Conservation (phyloP, 768 basidiomycete genomes). For the Kondoa subrosea region DNA sequence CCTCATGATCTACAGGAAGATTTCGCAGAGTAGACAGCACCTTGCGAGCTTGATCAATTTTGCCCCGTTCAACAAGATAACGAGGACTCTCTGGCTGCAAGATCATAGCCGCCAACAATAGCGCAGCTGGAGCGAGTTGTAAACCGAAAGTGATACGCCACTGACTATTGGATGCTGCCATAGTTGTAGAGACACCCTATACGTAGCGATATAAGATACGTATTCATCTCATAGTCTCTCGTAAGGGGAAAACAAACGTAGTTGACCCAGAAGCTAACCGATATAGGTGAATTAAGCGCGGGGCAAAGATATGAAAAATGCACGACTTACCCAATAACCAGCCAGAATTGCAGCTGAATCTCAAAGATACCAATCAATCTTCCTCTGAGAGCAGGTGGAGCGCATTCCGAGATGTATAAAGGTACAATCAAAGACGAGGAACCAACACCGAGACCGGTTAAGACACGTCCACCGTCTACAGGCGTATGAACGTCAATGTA, state of each 20-base stretch:
- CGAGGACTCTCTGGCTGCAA: constrained; percentile 32
- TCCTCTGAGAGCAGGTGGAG: constrained; percentile 30
- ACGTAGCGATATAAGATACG: too few species aligned
- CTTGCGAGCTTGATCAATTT: constrained; percentile 26
- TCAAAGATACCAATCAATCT: constrained; percentile 24
- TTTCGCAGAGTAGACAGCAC: constrained; percentile 26
- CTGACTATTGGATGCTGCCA: constrained; percentile 11
- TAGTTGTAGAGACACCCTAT: too few species aligned
- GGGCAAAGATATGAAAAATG: not conserved
- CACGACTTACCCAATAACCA: not conserved
- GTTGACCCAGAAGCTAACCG: constrained; percentile 33
- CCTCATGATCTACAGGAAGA: constrained; percentile 27
- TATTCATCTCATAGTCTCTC: too few species aligned
- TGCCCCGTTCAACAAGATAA: constrained; percentile 25
- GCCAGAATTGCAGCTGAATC: constrained; percentile 8
- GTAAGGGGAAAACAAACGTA: too few species aligned
- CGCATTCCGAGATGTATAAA: constrained; percentile 33
- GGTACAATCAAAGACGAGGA: constrained; percentile 29
- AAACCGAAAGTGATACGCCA: constrained; percentile 18
- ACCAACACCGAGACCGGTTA: constrained; percentile 36
- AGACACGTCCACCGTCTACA: constrained; percentile 18
- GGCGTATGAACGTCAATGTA: too few species aligned
- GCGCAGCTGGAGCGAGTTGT: constrained; percentile 21
- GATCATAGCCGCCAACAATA: constrained; percentile 28
- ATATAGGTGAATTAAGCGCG: too few species aligned